Percentiles rank a stretch among this genome's conserved stretches.
Conservation (phyloP, 164 flowering plant genomes). For the Annona squamosa region DNA sequence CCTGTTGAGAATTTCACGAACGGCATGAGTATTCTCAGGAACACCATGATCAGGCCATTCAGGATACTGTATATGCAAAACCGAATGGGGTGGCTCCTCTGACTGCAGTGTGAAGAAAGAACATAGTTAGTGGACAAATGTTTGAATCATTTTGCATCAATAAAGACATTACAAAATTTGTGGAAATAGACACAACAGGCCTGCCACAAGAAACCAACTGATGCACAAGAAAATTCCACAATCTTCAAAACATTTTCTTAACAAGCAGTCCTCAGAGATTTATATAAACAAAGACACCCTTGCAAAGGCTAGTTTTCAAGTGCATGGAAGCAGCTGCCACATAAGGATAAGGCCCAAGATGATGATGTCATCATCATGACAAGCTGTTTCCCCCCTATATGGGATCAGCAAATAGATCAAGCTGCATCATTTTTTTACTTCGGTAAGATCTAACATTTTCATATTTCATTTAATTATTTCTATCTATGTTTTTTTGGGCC, state of each 20-base stretch:
- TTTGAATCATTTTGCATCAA: not conserved
- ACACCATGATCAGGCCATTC: conserved; percentile 99
- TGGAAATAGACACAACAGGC: not conserved
- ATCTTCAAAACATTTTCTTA: not conserved
- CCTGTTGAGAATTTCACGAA: conserved; percentile 77
- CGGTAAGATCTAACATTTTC: no score
- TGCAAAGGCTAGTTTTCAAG: not conserved
- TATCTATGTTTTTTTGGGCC: no score
- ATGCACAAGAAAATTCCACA: not conserved
- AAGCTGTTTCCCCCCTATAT: no score
- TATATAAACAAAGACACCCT: not conserved
- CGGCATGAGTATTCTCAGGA: conserved; percentile 59
- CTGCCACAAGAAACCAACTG: not conserved
- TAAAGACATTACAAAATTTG: not conserved
- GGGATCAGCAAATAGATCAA: no score
- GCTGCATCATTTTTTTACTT: no score
- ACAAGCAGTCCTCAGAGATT: not conserved
- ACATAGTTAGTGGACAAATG: not conserved
- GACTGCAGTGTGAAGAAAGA: conserved; percentile 34
- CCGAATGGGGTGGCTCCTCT: conserved; percentile 59
- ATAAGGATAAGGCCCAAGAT: not conserved
- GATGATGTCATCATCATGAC: no score
- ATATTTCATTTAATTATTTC: no score
- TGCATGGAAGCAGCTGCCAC: not conserved
- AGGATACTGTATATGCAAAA: conserved; percentile 82